Conservation (phyloP, 2,329 filamentous ascomycete species). For the Sporothrix curviconia region DNA sequence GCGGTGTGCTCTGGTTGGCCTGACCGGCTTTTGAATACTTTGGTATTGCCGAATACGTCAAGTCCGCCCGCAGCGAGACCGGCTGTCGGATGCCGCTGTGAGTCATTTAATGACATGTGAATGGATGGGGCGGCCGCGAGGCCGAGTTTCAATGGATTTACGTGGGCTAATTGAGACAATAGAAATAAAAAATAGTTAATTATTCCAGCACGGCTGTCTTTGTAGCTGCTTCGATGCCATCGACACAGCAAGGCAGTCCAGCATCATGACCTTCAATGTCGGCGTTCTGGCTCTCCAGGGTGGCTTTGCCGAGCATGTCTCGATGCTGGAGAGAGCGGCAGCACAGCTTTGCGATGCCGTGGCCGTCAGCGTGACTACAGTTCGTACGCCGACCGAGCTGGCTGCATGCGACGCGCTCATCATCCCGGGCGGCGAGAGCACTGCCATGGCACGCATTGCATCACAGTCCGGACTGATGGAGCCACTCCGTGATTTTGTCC, state of each 20-base stretch:
- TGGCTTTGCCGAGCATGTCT: slow-evolving; percentile 83
- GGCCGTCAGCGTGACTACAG: slow-evolving; percentile 42
- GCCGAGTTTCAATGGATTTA: too few species aligned
- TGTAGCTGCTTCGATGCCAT: too few species aligned
- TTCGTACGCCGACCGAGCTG: slow-evolving; percentile 69
- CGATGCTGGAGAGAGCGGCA: slow-evolving; percentile 64
- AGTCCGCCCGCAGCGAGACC: not conserved
- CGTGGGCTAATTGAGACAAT: too few species aligned
- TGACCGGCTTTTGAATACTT: not conserved
- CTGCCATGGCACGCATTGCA: slow-evolving; percentile 84
- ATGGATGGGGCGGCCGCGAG: too few species aligned
- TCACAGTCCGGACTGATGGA: slow-evolving; percentile 74
- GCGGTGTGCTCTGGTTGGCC: not conserved
- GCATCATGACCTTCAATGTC: slow-evolving; percentile 38
- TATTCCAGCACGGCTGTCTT: not conserved
- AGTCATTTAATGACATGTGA: not conserved
- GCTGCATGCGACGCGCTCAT: slow-evolving; percentile 72
- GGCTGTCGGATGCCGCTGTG: not conserved
- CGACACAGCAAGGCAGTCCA: not conserved
- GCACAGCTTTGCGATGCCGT: not conserved
- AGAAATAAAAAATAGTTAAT: not conserved
- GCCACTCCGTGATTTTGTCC: slow-evolving; percentile 82
- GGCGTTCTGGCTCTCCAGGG: slow-evolving; percentile 76
- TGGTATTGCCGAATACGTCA: not conserved
- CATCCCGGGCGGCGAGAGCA: slow-evolving; percentile 91